Evolutionary conservation across 352 stramenopile genomes (phyloP), one percentile per base, ranked within the genome.

Genomic region (Pythium brachiatum): DNA sequence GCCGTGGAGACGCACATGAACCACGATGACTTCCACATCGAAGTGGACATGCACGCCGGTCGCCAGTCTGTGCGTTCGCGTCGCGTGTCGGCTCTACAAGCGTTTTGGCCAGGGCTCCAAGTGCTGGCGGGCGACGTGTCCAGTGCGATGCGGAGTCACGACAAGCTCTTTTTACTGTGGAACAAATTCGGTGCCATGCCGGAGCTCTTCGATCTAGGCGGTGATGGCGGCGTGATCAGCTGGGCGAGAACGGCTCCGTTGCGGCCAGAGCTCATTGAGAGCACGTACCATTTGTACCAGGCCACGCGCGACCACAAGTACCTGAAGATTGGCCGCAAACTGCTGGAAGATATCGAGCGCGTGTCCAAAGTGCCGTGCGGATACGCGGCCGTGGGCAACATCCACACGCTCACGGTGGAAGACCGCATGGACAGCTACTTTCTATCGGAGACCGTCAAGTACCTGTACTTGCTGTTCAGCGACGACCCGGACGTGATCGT

Each of bases 341-440:
- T 96, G 27, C 70, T 98, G 6, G 69, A 95, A 48, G 75, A 93
- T 62, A 90, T 98, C 25, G 78, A 97, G 63, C 75, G 85, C n/a
- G 73, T 94, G 43, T 96, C 87, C 0, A 71, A 76, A 41, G 90
- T 96, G 18, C 72, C 79, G 8, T 99, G 97, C 62, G 97, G 96
- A 1, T 99, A 96, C 75, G 93, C 94, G 20, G 90, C 89, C 1
- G 78, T 95, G n/a, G 86, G 85, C 20, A 78, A 98, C 63, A 95
- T 98, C 65, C 75, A 94, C 54, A 96, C 87, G 20, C 75, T 95
- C 7, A 72, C 84, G 2, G 83, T 99, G 9, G 81, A 97, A 29
- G 90, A 99, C 63, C 92, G 97, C 65, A 99, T 99, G 98, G 96
- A 98, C 63, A 98, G 90, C 56, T 99, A 98, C 61, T 99, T 99